Base-by-base conservation (phyloP, 768 basidiomycete genomes). In the Trametes cubensis region DNA sequence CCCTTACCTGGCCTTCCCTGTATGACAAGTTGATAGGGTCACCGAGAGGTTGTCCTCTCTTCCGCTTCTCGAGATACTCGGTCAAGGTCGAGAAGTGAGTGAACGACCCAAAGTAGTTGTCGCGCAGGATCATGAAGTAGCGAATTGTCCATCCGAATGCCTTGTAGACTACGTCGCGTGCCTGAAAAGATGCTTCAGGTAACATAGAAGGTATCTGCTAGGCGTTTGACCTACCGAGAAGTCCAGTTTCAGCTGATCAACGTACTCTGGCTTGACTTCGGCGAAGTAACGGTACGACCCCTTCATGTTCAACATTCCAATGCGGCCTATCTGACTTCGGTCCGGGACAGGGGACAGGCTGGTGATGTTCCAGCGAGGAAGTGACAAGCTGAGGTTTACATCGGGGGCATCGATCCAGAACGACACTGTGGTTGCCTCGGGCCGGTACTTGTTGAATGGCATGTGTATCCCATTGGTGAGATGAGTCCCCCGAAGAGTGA, bases 31-130 rank as follows among this genome's bases (percentile, higher is more conserved):
- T 77, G 1, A 96, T 79, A 0, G 92, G 93, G 74, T 98, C 95
- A 5, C 95, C 95, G 15, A 87, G 78, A 13, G 85, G 83, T 1
- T 82, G 66, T 0, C 82, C 82, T 53, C 77, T 78, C 46, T 77
- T 80, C 44, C 85, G 81, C 69, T 86, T 89, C 55, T 88, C 83
- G 48, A 94, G 77, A 71, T 94, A 96, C 76, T 98, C 96, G 21
- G 82, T 83, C 44, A 94, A 79, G 0, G 93, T 97, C 3, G 88
- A 87, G 68, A 95, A 98, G 66, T 96, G 91, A 2, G 94, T 97
- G 74, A 97, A 98, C 5, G 85, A 82, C 13, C 96, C 96, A 52
- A 98, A 86, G 74, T 98, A 98, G 74, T 98, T 98, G 69, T 96
- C 94, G 48, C 90, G 86, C 60, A 97, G 70, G 42, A 89, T 85